Base-by-base conservation (phyloP, 441 rosid genomes). In the Eutrema salsugineum region DNA sequence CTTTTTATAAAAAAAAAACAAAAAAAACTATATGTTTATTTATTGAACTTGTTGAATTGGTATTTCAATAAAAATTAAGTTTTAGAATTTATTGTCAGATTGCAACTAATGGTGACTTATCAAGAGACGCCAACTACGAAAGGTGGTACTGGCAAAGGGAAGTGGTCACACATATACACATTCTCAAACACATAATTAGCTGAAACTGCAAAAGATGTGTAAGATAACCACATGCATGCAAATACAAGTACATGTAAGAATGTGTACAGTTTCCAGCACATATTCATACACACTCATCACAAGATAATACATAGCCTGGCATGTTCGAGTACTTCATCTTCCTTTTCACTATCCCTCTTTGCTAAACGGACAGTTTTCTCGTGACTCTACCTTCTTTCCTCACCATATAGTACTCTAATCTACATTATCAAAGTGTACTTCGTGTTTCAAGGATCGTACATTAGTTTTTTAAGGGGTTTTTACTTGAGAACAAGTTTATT, bases 211-310 rank as follows among this genome's bases (percentile, higher is more conserved):
- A 35, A 62, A 57, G 43, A 57, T 70, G 76, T 70, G 76, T 70
- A 76, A 76, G 72, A 57, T 6, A 54, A 47, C 63, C 76, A 70
- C 79, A 76, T 76, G 79, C 76, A 64, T 70, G 71, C 76, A 57
- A 57, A 47, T 63, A 63, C 70, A 55, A 47, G 66, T 64, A 70
- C 66, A 58, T 63, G 70, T 76, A 76, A 69, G 66, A 63, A 69
- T 63, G 56, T 69, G 79, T 63, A 49, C 79, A 63, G 55, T 30
- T 48, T 64, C 71, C 67, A 63, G 61, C 66, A 63, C 47, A 69
- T 33, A 48, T 47, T 47, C 42, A 33, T 44, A 61, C 64, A 71
- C 19, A 56, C 28, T 60, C 33, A 74, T 74, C 70, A 62, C 65
- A 54, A 49, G 61, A 58, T 19, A 44, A 64, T 64, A 56, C 30